Evolutionary conservation across 2,329 filamentous ascomycete species (phyloP).

Genomic region (Diplodia sapinea): DNA sequence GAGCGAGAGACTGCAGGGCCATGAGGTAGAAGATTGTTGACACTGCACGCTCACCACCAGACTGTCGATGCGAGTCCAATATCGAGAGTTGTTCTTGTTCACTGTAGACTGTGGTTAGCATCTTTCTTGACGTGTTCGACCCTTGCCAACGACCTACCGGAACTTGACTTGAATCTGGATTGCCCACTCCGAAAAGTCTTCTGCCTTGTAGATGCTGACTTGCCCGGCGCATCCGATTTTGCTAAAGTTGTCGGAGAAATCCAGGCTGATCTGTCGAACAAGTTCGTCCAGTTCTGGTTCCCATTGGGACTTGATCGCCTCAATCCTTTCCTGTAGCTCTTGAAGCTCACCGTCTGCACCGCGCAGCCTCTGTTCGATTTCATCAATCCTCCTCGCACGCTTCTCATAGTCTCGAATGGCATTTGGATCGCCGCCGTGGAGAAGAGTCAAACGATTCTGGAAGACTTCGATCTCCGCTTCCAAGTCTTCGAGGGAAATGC

Average conservation of each 20-base stretch:
- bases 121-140: background rate
- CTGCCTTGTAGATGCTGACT: constrained; percentile 83
- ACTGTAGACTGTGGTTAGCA: constrained; percentile 49
- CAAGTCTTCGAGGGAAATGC: constrained; percentile 61
- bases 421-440: constrained; percentile 76
- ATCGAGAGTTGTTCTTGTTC: constrained; percentile 83
- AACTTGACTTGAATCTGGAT: constrained; percentile 96
- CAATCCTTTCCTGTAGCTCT: constrained; percentile 67
- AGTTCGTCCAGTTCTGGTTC: constrained; percentile 83
- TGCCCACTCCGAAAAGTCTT: constrained; percentile 92
- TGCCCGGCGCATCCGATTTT: constrained; percentile 94
- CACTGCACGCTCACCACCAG: constrained; percentile 92
- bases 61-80: constrained; percentile 90
- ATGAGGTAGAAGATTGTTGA: constrained; percentile 99
- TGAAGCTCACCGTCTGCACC: constrained; percentile 54
- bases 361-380: constrained; percentile 64
- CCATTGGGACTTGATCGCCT: constrained; percentile 72
- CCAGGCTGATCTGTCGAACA: constrained; percentile 80
- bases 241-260: constrained; percentile 91
- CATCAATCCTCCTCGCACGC: constrained; percentile 66
- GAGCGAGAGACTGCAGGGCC: constrained; percentile 91
- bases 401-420: constrained; percentile 72
- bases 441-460: constrained; percentile 76
- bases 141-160: constrained; percentile 61
- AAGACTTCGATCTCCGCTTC: constrained; percentile 76